These are phyloP conservation scores for Phytophthora multivora DNA, from an alignment of 352 stramenopile genomes.

Conservation along the genomic window DNA sequence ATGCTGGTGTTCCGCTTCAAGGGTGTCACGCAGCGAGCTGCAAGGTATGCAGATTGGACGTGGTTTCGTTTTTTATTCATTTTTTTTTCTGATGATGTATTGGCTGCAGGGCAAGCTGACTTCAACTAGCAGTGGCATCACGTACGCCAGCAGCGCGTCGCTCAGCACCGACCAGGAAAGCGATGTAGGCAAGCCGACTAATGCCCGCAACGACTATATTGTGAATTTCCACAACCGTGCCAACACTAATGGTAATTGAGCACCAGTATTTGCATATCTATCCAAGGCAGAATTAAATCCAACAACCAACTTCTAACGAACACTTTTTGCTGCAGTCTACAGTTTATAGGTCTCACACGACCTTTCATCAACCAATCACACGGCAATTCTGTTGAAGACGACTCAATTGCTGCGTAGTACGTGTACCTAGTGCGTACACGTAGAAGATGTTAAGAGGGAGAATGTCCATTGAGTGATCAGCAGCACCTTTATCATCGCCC, in stretches of 20 bases:
- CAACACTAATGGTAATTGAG: constrained; percentile 29
- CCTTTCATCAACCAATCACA: constrained; percentile 5
- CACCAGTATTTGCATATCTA: constrained; percentile 13
- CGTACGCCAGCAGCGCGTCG: constrained; percentile 32
- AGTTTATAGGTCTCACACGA: neutral
- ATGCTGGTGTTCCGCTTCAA: constrained; percentile 59
- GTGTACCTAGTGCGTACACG: neutral
- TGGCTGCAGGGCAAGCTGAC: constrained; percentile 20
- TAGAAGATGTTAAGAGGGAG: neutral
- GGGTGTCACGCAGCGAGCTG: constrained; percentile 35
- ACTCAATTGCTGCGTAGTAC: constrained; percentile 3
- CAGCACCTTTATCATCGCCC: too few species aligned
- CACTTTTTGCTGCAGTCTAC: constrained; percentile 5
- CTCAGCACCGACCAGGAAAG: constrained; percentile 22
- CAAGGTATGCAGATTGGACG: constrained; percentile 35
- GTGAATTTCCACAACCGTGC: constrained; percentile 33
- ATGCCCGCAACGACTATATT: constrained; percentile 27
- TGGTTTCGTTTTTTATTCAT: neutral
- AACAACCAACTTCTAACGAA: constrained; percentile 15
- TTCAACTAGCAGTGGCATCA: constrained; percentile 23
- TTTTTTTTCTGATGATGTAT: constrained; percentile 5
- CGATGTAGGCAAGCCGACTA: constrained; percentile 15
- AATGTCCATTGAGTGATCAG: neutral
- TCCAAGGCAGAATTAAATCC: constrained; percentile 9
- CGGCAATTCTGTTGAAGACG: neutral